Evolutionary conservation across 805 yeast genomes (phyloP).

Genomic region (Isabelozyma heimii): DNA sequence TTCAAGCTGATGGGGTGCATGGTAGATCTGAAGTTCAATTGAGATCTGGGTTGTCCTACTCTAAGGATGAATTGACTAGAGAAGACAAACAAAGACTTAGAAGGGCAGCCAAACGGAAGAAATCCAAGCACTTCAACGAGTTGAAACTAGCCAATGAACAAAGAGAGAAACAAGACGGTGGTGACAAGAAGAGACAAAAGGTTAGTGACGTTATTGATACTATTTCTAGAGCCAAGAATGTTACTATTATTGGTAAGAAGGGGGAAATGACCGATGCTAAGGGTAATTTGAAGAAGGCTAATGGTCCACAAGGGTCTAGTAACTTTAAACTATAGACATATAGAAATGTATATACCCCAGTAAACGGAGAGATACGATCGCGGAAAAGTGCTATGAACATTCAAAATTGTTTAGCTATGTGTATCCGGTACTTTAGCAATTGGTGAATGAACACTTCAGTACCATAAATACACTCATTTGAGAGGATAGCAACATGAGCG

Average conservation of each 20-base stretch:
- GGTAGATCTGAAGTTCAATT: constrained; percentile 58
- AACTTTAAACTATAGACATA: constrained; percentile 22
- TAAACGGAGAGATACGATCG: no score
- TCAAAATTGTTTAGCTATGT: no score
- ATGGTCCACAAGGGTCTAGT: constrained; percentile 25
- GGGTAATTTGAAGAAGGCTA: constrained; percentile 59
- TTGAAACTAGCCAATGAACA: constrained; percentile 26
- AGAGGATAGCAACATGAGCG: no score
- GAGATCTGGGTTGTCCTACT: constrained; percentile 74
- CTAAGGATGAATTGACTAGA: constrained; percentile 76
- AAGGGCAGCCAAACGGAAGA: constrained; percentile 81
- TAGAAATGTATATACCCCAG: neutral
- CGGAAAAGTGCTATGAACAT: no score
- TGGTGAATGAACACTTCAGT: no score
- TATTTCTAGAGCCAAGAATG: constrained; percentile 67
- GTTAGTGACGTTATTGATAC: constrained; percentile 67
- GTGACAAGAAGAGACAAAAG: constrained; percentile 49
- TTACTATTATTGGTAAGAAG: constrained; percentile 71
- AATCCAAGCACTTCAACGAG: constrained; percentile 51
- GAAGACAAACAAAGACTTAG: constrained; percentile 86
- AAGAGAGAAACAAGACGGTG: constrained; percentile 19
- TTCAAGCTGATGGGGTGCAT: constrained; percentile 24
- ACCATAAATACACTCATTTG: no score
- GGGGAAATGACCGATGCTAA: constrained; percentile 73
- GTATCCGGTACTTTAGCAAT: no score